Conservation (phyloP, 805 yeast genomes). For the Pichia phayaonensis region DNA sequence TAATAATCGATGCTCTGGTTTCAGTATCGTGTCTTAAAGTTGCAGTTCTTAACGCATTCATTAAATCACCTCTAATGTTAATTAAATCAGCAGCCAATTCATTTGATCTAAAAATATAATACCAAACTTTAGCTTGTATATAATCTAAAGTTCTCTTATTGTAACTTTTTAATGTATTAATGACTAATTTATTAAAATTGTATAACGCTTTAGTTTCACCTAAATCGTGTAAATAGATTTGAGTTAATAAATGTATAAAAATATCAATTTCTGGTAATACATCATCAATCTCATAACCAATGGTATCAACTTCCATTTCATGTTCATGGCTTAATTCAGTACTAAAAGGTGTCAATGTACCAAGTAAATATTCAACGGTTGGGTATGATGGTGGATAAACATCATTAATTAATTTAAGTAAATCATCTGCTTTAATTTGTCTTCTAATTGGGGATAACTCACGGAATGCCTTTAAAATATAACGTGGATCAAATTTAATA, state of each 20-base stretch:
- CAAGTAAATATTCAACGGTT: slow-evolving; percentile 35
- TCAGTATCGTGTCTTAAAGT: slow-evolving; percentile 88
- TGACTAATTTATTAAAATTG: slow-evolving; percentile 43
- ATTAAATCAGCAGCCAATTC: slow-evolving; percentile 52
- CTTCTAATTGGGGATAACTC: slow-evolving; percentile 73
- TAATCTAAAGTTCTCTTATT: slow-evolving; percentile 82
- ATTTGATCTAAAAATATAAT: slow-evolving; percentile 71
- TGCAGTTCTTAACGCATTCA: slow-evolving; percentile 75
- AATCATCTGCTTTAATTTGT: slow-evolving; percentile 44
- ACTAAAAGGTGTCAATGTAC: slow-evolving; percentile 21
- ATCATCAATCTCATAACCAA: slow-evolving; percentile 21
- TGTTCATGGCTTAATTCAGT: slow-evolving; percentile 21
- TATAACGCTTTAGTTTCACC: slow-evolving; percentile 42
- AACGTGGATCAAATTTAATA: slow-evolving; percentile 71
- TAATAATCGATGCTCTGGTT: slow-evolving; percentile 80
- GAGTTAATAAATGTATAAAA: slow-evolving; percentile 71
- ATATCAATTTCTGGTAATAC: slow-evolving; percentile 74
- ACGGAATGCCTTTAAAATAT: slow-evolving; percentile 76
- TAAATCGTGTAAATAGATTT: slow-evolving; percentile 64
- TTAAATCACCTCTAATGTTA: slow-evolving; percentile 60
- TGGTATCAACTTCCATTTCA: slow-evolving; percentile 28
- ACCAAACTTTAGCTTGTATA: slow-evolving; percentile 88
- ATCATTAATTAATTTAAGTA: slow-evolving; percentile 46
- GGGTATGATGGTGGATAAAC: slow-evolving; percentile 45
- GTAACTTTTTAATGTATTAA: slow-evolving; percentile 50